Percentiles rank a stretch among this genome's conserved stretches.
phyloP scores from a whole-genome alignment of 2,329 filamentous ascomycete species.

The Tolypocladium album region DNA sequence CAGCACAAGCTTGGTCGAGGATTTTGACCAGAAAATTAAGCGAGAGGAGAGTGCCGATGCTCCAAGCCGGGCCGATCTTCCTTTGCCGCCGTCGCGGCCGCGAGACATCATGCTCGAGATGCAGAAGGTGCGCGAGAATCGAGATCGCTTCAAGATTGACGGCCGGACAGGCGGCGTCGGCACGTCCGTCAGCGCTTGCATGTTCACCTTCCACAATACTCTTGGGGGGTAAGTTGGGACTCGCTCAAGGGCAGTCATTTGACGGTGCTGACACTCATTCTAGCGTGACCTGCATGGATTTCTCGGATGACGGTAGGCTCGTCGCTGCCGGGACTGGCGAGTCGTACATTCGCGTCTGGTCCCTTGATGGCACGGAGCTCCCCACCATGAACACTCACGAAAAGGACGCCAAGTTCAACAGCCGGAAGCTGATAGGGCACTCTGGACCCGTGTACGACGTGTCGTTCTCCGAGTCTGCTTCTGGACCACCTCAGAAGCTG shows the following conservation, averaged over 20 bases:
- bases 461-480: conserved; percentile 69
- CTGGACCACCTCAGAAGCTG: conserved; percentile 35
- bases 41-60: conserved; percentile 80
- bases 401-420: conserved; percentile 49
- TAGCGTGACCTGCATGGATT: conserved; percentile 86
- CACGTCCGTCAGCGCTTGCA: conserved; percentile 77
- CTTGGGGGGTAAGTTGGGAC: conserved; percentile 63
- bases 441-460: conserved; percentile 82
- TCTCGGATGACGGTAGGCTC: conserved; percentile 80
- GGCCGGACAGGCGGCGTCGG: conserved; percentile 74
- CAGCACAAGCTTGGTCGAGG: conserved; percentile 65
- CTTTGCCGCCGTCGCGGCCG: conserved; percentile 77
- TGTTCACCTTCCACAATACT: conserved; percentile 98
- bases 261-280: background rate
- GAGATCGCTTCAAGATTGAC: conserved; percentile 84
- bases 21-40: conserved; percentile 83
- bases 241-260: background rate
- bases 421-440: conserved; percentile 73
- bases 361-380: conserved; percentile 74
- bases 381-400: conserved; percentile 51
- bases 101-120: conserved; percentile 91
- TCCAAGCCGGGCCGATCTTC: conserved; percentile 67
- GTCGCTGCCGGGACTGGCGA: conserved; percentile 85
- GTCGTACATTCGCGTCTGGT: conserved; percentile 94
- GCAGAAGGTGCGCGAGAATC: conserved; percentile 84